Evolutionary conservation across 129 eudicot species (phyloP).

Genomic region (Pseudognaphalium luteoalbum): DNA sequence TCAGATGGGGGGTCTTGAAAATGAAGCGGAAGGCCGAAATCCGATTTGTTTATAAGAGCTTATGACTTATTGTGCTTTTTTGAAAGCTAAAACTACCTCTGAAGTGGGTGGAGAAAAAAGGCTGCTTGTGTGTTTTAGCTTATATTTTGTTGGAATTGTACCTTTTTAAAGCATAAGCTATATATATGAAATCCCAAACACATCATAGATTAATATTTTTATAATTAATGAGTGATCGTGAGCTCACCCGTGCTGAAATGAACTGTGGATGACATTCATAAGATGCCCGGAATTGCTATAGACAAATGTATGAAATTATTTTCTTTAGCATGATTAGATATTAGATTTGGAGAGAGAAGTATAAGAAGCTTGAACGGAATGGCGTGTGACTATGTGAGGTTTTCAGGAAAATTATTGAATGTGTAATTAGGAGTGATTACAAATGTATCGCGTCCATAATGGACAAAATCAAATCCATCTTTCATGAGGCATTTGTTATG

Average conservation of each 20-base stretch:
- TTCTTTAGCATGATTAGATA: not conserved
- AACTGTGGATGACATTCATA: not conserved
- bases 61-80: too few species aligned
- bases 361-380: not conserved
- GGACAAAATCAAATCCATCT: constrained; percentile 10
- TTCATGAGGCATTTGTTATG: constrained; percentile 14
- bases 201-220: too few species aligned
- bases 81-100: too few species aligned
- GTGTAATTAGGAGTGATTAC: not conserved
- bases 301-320: not conserved
- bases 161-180: too few species aligned
- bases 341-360: not conserved
- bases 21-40: too few species aligned
- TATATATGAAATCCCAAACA: too few species aligned
- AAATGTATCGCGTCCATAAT: constrained; percentile 10
- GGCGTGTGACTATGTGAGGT: constrained; percentile 24
- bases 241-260: not conserved
- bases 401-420: not conserved
- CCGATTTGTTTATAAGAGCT: too few species aligned
- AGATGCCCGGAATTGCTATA: not conserved
- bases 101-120: not conserved
- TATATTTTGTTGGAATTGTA: too few species aligned
- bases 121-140: too few species aligned
- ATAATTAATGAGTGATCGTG: not conserved
- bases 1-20: not conserved